A percentile compares a stretch with the other conserved stretches of the same genome.
Evolutionary conservation across 2,329 filamentous ascomycete genomes (phyloP).

Genomic region (Fusarium bactridioides): DNA sequence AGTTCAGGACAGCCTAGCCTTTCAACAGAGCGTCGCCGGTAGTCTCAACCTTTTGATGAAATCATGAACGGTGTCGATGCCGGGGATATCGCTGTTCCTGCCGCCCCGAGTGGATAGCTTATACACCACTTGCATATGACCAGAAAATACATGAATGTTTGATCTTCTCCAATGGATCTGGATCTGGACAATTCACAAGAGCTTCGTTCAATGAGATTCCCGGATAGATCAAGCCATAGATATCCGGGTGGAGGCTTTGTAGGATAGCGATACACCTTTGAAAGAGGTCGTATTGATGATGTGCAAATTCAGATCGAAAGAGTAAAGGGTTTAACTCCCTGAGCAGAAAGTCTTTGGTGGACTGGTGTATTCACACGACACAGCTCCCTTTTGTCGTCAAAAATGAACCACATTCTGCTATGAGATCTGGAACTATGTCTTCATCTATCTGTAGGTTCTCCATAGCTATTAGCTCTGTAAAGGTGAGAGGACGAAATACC

Average conservation of each 20-base stretch:
- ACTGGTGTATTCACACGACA: fast-evolving
- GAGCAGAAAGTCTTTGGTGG: background rate
- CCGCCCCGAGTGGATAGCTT: fast-evolving
- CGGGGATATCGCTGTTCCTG: fast-evolving
- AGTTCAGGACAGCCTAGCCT: too few species aligned
- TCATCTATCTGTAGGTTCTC: fast-evolving
- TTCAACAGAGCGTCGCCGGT: too few species aligned
- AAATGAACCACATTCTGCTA: background rate
- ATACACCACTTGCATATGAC: background rate
- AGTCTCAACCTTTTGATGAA: too few species aligned
- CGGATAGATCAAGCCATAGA: background rate
- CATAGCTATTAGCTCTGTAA: background rate
- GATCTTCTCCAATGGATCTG: fast-evolving
- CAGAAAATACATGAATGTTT: background rate
- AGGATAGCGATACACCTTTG: background rate
- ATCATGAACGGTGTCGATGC: too few species aligned
- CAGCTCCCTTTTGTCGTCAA: background rate
- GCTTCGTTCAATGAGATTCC: fast-evolving
- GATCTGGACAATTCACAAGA: fast-evolving
- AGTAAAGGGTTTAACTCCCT: fast-evolving
- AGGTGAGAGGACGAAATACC: background rate
- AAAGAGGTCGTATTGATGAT: background rate
- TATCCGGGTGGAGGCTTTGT: fast-evolving
- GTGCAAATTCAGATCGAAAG: fast-evolving
- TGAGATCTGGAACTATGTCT: fast-evolving